Evolutionary conservation across 2,329 filamentous ascomycete species (phyloP).

Genomic region (Trichoderma citrinoviride): DNA sequence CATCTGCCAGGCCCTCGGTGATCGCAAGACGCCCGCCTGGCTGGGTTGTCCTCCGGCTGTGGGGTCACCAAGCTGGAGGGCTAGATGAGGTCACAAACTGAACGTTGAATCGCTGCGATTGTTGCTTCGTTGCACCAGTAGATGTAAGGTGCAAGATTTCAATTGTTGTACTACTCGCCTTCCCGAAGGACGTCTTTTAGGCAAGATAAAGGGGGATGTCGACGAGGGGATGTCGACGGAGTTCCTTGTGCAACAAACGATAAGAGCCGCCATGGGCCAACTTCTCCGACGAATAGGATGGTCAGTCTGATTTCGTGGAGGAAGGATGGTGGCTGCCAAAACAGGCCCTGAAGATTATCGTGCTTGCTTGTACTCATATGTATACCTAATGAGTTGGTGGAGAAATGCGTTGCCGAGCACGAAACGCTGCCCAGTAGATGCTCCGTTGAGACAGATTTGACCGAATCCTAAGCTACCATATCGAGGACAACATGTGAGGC

Average conservation of each 20-base stretch:
- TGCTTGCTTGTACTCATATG: too few species aligned
- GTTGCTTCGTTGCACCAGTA: neutral
- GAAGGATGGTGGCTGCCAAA: neutral
- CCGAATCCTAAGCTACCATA: neutral
- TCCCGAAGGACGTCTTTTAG: neutral
- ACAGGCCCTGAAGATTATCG: neutral
- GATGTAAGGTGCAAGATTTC: neutral
- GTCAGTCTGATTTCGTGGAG: neutral
- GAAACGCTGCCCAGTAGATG: neutral
- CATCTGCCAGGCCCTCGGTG: constrained; percentile 9
- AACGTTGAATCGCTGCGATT: neutral
- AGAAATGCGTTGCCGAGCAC: neutral
- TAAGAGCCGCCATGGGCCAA: neutral
- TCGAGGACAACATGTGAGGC: neutral
- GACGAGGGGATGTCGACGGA: neutral
- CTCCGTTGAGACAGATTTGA: neutral
- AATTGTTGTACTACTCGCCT: neutral
- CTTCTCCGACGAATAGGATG: neutral
- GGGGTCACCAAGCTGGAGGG: constrained; percentile 12
- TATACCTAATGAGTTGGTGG: too few species aligned
- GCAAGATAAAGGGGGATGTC: neutral
- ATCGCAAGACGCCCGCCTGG: constrained; percentile 5
- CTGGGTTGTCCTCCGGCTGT: neutral
- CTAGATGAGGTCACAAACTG: neutral
- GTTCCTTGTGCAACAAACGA: neutral